phyloP scores from a whole-genome alignment of 352 stramenopile genomes.

The Globisporangium yorkense region DNA sequence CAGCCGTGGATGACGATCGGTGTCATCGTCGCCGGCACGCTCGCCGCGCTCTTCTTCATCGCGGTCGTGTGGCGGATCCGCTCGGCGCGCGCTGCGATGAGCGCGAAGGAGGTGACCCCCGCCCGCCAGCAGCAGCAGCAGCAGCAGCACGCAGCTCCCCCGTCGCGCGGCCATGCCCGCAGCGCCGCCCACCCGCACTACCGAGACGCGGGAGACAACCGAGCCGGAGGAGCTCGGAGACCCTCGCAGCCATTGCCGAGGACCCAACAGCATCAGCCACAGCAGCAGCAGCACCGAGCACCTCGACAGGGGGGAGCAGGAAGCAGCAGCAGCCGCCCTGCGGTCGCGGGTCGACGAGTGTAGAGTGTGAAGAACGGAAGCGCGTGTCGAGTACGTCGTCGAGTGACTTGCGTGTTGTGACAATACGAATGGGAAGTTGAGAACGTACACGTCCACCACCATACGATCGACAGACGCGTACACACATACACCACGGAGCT shows the following conservation, averaged over 20 bases:
- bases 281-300: neutral
- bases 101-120: slow-evolving; percentile 12
- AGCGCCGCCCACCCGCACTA: slow-evolving; percentile 1
- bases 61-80: slow-evolving; percentile 44
- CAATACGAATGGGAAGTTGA: neutral
- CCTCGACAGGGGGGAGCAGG: neutral
- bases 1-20: slow-evolving; percentile 78
- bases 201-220: slow-evolving; percentile 4
- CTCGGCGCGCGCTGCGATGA: slow-evolving; percentile 5
- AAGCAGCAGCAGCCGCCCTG: neutral
- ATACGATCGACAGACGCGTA: no score
- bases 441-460: neutral
- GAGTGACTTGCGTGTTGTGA: neutral
- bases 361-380: neutral
- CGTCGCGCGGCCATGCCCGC: neutral
- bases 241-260: neutral
- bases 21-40: slow-evolving; percentile 36
- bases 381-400: neutral
- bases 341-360: neutral
- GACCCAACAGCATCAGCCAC: neutral
- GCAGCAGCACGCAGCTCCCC: neutral
- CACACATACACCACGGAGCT: no score
- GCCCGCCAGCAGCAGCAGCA: neutral
- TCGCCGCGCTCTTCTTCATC: slow-evolving; percentile 50
- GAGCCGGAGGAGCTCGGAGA: slow-evolving; percentile 1